Evolutionary conservation across 2,329 filamentous ascomycete genomes (phyloP).

Genomic region (Alternaria hordeiaustralica): DNA sequence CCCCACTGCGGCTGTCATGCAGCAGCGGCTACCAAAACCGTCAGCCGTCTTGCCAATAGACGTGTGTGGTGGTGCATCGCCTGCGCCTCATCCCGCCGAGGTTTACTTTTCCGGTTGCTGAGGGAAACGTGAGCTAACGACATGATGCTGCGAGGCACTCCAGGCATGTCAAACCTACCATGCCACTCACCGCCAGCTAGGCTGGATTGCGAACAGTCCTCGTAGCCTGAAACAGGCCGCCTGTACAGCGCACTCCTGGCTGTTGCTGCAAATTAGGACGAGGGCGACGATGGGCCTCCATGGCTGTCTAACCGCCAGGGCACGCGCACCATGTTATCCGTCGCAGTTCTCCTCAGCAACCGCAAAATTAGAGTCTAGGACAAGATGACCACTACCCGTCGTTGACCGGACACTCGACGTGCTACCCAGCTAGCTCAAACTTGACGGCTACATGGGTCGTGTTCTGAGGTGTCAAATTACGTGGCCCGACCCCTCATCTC

Average conservation of each 20-base stretch:
- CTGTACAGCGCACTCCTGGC: neutral
- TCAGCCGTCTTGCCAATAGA: constrained; percentile 7
- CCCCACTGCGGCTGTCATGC: constrained; percentile 11
- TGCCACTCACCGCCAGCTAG: neutral
- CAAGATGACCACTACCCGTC: neutral
- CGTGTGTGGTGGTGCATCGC: constrained; percentile 2
- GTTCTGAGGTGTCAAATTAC: constrained; percentile 8
- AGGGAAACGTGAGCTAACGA: constrained; percentile 4
- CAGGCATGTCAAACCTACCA: neutral
- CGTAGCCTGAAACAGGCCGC: neutral
- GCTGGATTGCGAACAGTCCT: neutral
- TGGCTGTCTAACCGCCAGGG: neutral
- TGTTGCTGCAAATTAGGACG: neutral
- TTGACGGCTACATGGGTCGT: neutral
- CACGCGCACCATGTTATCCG: neutral
- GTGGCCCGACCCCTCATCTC: constrained; percentile 15
- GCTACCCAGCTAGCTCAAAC: neutral
- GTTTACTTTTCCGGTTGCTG: constrained; percentile 11
- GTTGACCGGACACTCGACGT: neutral
- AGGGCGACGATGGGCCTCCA: neutral
- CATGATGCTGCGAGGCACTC: neutral
- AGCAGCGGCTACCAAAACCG: constrained; percentile 4
- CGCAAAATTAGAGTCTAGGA: neutral
- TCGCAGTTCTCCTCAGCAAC: neutral
- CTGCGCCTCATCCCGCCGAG: constrained; percentile 1